Evolutionary conservation across 2,329 filamentous ascomycete genomes (phyloP).

Genomic region (Chrysoporthe cubensis): DNA sequence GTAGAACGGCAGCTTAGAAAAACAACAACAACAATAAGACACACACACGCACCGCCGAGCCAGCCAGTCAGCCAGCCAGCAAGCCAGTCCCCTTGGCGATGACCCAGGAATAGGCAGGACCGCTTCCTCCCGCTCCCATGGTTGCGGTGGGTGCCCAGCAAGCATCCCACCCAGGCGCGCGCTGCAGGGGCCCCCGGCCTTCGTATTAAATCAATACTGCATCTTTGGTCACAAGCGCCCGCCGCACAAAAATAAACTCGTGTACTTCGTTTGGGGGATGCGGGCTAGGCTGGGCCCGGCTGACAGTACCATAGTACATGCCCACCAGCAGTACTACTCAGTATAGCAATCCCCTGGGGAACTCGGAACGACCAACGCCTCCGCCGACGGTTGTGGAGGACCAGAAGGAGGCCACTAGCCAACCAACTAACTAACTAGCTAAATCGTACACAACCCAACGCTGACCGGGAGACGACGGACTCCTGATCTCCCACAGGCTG

Average conservation of each 20-base stretch:
- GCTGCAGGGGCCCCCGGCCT: constrained; percentile 27
- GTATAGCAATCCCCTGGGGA: background rate
- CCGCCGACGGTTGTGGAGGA: background rate
- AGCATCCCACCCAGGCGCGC: background rate
- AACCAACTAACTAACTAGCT: background rate
- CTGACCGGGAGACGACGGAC: background rate
- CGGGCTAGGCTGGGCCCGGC: background rate
- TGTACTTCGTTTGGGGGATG: background rate
- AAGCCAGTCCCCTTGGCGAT: background rate
- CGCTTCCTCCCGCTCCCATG: constrained; percentile 7
- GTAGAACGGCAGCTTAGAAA: background rate
- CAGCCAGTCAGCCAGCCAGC: too few species aligned
- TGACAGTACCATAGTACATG: too few species aligned
- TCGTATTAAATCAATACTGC: constrained; percentile 28
- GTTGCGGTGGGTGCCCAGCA: background rate
- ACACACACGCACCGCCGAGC: too few species aligned
- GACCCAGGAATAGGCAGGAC: background rate
- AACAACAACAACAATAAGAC: constrained; percentile 1
- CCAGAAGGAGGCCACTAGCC: background rate
- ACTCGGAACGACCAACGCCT: background rate
- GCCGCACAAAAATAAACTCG: constrained; percentile 30
- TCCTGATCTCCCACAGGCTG: background rate
- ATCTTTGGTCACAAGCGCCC: constrained; percentile 22
- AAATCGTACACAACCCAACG: background rate
- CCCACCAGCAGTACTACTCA: too few species aligned